phyloP scores from a whole-genome alignment of 1,139 yeast species.

The Sugiyamaella sp. region DNA sequence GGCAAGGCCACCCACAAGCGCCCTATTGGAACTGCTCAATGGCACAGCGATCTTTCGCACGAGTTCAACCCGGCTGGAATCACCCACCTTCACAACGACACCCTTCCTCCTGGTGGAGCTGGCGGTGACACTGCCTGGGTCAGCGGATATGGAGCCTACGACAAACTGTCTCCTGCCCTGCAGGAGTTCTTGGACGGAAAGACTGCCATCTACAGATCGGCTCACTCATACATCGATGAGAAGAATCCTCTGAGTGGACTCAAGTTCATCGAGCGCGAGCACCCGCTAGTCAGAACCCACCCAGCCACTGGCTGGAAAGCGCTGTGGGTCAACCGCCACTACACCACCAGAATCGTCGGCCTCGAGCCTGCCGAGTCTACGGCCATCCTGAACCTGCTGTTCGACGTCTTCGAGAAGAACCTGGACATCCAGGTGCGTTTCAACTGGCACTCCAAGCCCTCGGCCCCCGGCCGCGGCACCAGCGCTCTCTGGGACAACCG shows the following conservation, averaged over 20 bases:
- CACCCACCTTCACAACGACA: constrained; percentile 62
- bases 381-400: constrained; percentile 56
- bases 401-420: constrained; percentile 33
- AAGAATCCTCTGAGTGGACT: constrained; percentile 17
- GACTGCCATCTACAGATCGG: constrained; percentile 48
- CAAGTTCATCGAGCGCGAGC: constrained; percentile 39
- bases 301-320: constrained; percentile 68
- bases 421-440: constrained; percentile 56
- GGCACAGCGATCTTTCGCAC: constrained; percentile 74
- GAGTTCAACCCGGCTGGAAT: constrained; percentile 71
- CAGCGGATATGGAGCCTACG: constrained; percentile 65
- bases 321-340: constrained; percentile 61
- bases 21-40: constrained; percentile 37
- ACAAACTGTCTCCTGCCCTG: constrained; percentile 64
- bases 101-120: constrained; percentile 53
- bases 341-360: constrained; percentile 65
- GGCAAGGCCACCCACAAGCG: constrained; percentile 14
- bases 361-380: constrained; percentile 66
- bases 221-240: constrained; percentile 47
- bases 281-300: constrained; percentile 71
- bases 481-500: constrained; percentile 79
- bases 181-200: constrained; percentile 58
- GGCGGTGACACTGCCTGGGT: constrained; percentile 79
- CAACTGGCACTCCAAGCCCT: constrained; percentile 50
- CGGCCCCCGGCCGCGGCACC: constrained; percentile 43